Base-by-base conservation (phyloP, 352 stramenopile genomes). In the Bremia lactucae region DNA sequence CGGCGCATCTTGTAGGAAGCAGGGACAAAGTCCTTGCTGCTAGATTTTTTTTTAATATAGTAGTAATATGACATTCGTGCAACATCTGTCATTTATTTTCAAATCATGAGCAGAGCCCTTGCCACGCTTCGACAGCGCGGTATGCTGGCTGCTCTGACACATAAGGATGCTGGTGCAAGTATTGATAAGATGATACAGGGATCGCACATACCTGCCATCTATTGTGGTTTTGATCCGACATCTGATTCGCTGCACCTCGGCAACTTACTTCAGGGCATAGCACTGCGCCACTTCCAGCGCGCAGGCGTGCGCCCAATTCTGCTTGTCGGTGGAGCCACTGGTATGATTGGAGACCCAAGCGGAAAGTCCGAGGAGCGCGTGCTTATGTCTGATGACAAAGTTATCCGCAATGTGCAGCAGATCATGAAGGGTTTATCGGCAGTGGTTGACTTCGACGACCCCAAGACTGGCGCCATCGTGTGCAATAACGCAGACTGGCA, bases 401-500 rank as follows among this genome's bases (percentile, higher is more conserved):
- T 99, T 58, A 52, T 72, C 45, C 55, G 63, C 35, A 97, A 97
- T 60, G 86, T 85, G 14, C 59, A 71, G 20, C 85, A 90, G 22
- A 95, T 99, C 38, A 74, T 77, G 14, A 74, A 74, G 15, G 88
- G 96, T 0, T 83, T 99, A 42, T 66, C 86, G 33, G 79, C 96
- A 24, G 96, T 99, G 49, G 62, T 99, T 11, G 74, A 90, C 25
- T 98, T 98, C 65, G 74, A 86, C 49, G 83, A 76, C 35, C 72
- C 77, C 15, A 55, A 62, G 35, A 96, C 71, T 3, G 87, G 94
- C 40, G 95, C 95, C 8, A 70, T 97, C 26, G 79, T 99, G 52
- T 92, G 98, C 24, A 98, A 99, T 66, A 99, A 99, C 52, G 79
- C 96, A 36, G 91, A 98, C 46, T 99, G 96, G 96, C 84, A 99